Evolutionary conservation across 805 yeast genomes (phyloP).

Genomic region (Kuraishia molischiana): DNA sequence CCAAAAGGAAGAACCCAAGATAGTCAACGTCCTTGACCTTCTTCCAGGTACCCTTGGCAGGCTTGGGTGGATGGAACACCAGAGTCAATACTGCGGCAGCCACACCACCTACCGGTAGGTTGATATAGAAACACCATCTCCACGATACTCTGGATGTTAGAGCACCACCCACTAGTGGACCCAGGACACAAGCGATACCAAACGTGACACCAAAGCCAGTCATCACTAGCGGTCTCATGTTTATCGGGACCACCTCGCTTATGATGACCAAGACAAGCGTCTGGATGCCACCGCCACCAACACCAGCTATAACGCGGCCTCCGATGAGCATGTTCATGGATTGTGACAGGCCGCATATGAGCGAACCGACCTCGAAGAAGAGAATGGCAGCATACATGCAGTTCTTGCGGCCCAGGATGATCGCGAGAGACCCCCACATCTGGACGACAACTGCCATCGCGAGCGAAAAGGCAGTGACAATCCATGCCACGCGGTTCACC

Average conservation of each 20-base stretch:
- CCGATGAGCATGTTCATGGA: slow-evolving; percentile 56
- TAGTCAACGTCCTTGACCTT: slow-evolving; percentile 26
- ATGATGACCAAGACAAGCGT: slow-evolving; percentile 45
- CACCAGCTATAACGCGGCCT: slow-evolving; percentile 62
- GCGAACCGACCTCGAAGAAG: slow-evolving; percentile 53
- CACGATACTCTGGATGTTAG: slow-evolving; percentile 37
- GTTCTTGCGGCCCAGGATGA: slow-evolving; percentile 47
- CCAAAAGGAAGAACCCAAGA: slow-evolving; percentile 32
- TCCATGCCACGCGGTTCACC: slow-evolving; percentile 49
- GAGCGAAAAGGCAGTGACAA: slow-evolving; percentile 42
- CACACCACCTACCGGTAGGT: slow-evolving; percentile 54
- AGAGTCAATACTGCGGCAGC: slow-evolving; percentile 27
- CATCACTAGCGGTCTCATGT: slow-evolving; percentile 27
- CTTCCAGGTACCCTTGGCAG: background rate
- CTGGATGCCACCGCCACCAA: slow-evolving; percentile 65
- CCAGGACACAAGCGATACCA: slow-evolving; percentile 42
- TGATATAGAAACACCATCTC: slow-evolving; percentile 73
- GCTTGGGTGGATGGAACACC: slow-evolving; percentile 20
- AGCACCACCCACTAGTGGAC: slow-evolving; percentile 63
- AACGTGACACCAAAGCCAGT: slow-evolving; percentile 30
- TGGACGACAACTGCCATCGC: slow-evolving; percentile 45
- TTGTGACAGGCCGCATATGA: slow-evolving; percentile 43
- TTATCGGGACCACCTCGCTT: slow-evolving; percentile 42
- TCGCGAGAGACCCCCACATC: slow-evolving; percentile 48
- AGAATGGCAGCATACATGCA: slow-evolving; percentile 36